phyloP scores from a whole-genome alignment of 2,329 filamentous ascomycete genomes.

The Talaromyces sp. region DNA sequence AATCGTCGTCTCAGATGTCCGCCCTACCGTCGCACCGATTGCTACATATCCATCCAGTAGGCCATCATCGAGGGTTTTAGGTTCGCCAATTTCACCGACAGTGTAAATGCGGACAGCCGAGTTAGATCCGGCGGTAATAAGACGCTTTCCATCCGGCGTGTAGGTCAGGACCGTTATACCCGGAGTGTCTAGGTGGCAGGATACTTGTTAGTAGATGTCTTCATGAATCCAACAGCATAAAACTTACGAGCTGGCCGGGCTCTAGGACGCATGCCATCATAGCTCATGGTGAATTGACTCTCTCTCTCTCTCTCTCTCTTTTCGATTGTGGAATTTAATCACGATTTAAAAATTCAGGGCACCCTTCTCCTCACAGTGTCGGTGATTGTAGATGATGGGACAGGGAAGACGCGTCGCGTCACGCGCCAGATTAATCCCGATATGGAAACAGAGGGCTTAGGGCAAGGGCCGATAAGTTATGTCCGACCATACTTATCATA shows the following conservation, averaged over 20 bases:
- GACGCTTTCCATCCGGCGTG: conserved; percentile 80
- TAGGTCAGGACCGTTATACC: conserved; percentile 87
- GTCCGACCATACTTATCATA: too few species aligned
- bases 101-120: conserved; percentile 92
- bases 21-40: conserved; percentile 67
- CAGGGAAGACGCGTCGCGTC: conserved; percentile 29
- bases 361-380: not conserved
- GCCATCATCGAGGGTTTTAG: conserved; percentile 86
- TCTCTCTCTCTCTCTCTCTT: not conserved
- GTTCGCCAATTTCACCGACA: conserved; percentile 89
- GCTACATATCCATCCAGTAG: conserved; percentile 77
- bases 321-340: not conserved
- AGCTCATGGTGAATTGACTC: conserved; percentile 32
- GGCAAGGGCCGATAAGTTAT: conserved; percentile 21
- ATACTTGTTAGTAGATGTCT: conserved; percentile 11
- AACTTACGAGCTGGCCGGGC: conserved; percentile 53
- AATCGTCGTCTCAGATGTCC: not conserved
- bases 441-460: conserved; percentile 35
- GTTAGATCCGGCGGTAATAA: conserved; percentile 91
- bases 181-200: conserved; percentile 64
- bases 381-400: conserved; percentile 9
- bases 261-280: conserved; percentile 40
- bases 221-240: not conserved
- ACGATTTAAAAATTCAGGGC: not conserved
- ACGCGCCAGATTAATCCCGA: conserved; percentile 30